Percentiles rank a stretch among this genome's conserved stretches.
phyloP scores from a whole-genome alignment of 2,329 filamentous ascomycete species.

The Xylaria sp. region DNA sequence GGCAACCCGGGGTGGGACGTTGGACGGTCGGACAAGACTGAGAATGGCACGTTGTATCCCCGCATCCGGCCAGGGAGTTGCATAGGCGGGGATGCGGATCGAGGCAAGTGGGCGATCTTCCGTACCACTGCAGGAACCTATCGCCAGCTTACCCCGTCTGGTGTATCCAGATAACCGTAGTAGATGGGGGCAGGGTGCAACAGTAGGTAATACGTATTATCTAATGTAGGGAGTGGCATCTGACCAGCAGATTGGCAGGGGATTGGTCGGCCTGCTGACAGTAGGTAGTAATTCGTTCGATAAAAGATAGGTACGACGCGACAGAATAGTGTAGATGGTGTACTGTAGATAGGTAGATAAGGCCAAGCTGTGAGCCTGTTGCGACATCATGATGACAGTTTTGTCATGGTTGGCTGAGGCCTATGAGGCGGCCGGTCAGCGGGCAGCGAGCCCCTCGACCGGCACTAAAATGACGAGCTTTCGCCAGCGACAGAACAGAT shows the following conservation, averaged over 20 bases:
- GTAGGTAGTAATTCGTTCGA: too few relatives aligned
- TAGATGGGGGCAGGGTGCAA: too few relatives aligned
- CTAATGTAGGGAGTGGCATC: too few relatives aligned
- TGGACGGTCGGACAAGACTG: constrained; percentile 5
- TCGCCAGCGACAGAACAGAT: constrained; percentile 5
- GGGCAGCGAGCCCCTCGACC: not conserved
- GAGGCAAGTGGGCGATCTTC: constrained; percentile 26
- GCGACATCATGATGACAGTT: constrained; percentile 20
- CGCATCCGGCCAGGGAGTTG: constrained; percentile 25
- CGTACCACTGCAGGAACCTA: constrained; percentile 21
- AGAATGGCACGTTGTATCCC: constrained; percentile 17
- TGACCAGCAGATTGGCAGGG: too few relatives aligned
- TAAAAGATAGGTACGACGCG: too few relatives aligned
- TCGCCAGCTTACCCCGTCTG: not conserved
- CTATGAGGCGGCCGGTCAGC: not conserved
- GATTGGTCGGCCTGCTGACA: too few relatives aligned
- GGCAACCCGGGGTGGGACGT: constrained; percentile 9
- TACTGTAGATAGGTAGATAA: not conserved
- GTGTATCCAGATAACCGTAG: too few relatives aligned
- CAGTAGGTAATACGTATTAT: too few relatives aligned
- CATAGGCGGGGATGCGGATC: constrained; percentile 27
- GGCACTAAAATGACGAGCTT: constrained; percentile 23
- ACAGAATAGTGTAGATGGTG: too few relatives aligned
- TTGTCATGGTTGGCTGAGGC: constrained; percentile 9
- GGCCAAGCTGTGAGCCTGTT: not conserved